Conservation (phyloP, 1,284 basidiomycete genomes). For the Marasmius fiardii region DNA sequence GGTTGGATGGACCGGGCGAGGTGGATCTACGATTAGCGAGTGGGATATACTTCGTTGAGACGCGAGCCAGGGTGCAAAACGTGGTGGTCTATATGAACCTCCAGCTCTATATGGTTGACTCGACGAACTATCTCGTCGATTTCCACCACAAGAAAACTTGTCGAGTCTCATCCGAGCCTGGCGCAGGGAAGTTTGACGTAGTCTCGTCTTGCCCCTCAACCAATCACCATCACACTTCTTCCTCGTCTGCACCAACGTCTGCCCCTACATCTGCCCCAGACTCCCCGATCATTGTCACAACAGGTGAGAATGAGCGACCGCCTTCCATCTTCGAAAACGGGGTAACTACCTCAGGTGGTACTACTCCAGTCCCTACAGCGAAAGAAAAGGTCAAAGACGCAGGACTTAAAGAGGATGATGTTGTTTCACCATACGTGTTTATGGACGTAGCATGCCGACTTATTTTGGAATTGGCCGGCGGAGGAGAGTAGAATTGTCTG, state of each 20-base stretch:
- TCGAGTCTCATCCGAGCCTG: conserved; percentile 56
- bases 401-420: conserved; percentile 50
- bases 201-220: neutral
- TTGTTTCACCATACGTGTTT: conserved; percentile 94
- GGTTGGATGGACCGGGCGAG: conserved; percentile 59
- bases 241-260: neutral
- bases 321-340: conserved; percentile 6
- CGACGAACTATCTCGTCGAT: conserved; percentile 95
- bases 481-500: conserved; percentile 29
- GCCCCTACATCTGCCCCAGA: neutral
- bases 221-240: conserved; percentile 5
- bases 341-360: conserved; percentile 45
- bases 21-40: conserved; percentile 22
- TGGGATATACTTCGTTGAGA: conserved; percentile 92
- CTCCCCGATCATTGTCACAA: neutral
- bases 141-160: conserved; percentile 97
- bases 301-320: neutral
- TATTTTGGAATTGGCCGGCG: conserved; percentile 78
- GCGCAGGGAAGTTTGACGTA: conserved; percentile 66
- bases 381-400: conserved; percentile 44
- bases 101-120: conserved; percentile 94
- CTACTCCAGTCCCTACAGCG: conserved; percentile 43
- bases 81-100: conserved; percentile 97
- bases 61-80: conserved; percentile 84
- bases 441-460: conserved; percentile 91